These are phyloP conservation scores for Diospyros kaki DNA, from an alignment of 148 eudicot genomes.

Conservation along the genomic window DNA sequence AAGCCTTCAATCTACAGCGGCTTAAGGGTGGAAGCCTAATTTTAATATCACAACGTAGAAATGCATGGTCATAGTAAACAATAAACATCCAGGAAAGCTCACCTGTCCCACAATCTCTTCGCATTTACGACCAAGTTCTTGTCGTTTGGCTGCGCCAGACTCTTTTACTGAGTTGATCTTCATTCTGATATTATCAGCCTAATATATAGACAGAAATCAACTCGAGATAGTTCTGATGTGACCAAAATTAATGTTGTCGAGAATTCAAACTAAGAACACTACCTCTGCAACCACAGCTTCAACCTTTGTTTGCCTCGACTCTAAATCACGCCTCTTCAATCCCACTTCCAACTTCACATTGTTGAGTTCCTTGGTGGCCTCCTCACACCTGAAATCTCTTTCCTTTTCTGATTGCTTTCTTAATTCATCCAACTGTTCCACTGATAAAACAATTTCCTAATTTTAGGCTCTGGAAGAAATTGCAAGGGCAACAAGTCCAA, in stretches of 20 bases:
- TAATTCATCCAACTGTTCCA: constrained; percentile 55
- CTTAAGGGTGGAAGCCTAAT: neutral
- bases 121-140: constrained; percentile 45
- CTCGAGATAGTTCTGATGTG: neutral
- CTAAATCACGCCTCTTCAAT: constrained; percentile 44
- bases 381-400: constrained; percentile 43
- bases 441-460: constrained; percentile 28
- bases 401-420: constrained; percentile 63
- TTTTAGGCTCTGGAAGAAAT: constrained; percentile 6
- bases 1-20: constrained; percentile 1
- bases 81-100: neutral
- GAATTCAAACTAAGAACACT: constrained; percentile 9
- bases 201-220: constrained; percentile 5
- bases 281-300: constrained; percentile 66
- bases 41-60: neutral
- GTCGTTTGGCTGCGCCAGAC: constrained; percentile 46
- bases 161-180: constrained; percentile 48
- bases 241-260: neutral
- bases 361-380: constrained; percentile 49
- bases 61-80: neutral
- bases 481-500: neutral
- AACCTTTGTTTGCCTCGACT: constrained; percentile 48
- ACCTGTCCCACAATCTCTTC: constrained; percentile 69
- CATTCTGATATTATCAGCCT: constrained; percentile 49
- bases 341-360: constrained; percentile 65